Evolutionary conservation across 805 yeast genomes (phyloP).

Genomic region (Danielia reshetovae): DNA sequence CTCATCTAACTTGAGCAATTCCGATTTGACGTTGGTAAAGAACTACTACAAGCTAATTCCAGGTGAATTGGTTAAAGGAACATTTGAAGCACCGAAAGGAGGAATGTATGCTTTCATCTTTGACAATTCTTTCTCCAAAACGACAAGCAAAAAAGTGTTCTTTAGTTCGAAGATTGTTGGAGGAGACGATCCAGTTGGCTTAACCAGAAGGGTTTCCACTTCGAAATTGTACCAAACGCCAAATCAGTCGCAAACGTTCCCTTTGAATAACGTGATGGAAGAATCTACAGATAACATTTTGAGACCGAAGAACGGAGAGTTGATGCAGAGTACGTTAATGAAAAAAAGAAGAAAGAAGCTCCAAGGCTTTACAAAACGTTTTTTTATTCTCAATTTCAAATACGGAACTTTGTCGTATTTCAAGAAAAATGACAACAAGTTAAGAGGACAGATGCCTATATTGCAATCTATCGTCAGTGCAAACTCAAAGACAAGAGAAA

Average conservation of each 20-base stretch:
- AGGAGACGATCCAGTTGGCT: neutral
- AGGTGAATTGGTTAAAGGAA: slow-evolving; percentile 61
- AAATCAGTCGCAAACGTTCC: neutral
- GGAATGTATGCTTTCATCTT: slow-evolving; percentile 85
- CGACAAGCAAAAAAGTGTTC: slow-evolving; percentile 73
- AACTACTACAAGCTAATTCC: slow-evolving; percentile 50
- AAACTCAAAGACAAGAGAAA: slow-evolving; percentile 58
- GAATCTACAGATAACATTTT: slow-evolving; percentile 11
- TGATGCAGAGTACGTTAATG: slow-evolving; percentile 70
- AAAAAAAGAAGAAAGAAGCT: slow-evolving; percentile 78
- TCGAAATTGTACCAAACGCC: neutral
- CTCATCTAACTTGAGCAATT: slow-evolving; percentile 33
- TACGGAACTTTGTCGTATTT: slow-evolving; percentile 83
- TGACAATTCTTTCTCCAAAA: slow-evolving; percentile 88
- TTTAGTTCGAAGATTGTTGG: slow-evolving; percentile 43
- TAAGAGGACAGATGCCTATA: slow-evolving; percentile 91
- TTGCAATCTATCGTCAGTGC: slow-evolving; percentile 80
- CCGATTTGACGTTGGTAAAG: slow-evolving; percentile 49
- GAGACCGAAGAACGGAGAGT: slow-evolving; percentile 59
- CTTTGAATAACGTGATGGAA: neutral
- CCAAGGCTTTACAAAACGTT: slow-evolving; percentile 84
- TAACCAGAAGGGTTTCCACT: neutral
- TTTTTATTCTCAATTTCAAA: slow-evolving; percentile 76
- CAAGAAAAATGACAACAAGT: slow-evolving; percentile 63
- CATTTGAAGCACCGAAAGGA: slow-evolving; percentile 52